Evolutionary conservation across 2,329 filamentous ascomycete genomes (phyloP), one percentile per base, ranked within the genome.

Genomic region (Aspergillus chevalieri): DNA sequence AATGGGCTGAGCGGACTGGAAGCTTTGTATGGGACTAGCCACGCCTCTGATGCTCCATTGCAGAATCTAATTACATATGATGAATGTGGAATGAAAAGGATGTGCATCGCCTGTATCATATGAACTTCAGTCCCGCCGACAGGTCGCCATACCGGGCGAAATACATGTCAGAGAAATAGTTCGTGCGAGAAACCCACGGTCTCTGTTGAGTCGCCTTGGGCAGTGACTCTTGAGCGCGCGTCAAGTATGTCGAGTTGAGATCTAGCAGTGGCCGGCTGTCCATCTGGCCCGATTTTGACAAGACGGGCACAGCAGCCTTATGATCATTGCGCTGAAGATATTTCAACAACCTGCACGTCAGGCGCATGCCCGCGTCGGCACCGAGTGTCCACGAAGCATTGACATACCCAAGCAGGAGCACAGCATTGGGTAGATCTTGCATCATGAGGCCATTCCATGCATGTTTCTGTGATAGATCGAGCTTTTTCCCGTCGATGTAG

Each of bases 301-400:
- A 6, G 4, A 45, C 38, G 3, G 61, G 61, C 12, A 48, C 46
- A 12, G 48, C 58, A 36, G 41, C 39, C 8, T 14, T 43, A 5
- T 30, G 21, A 3, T 51, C 36, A 1, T 51, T 50, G 10, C 22
- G 44, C 19, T 53, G 30, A 52, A 66, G 55, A 12, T 55, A 22
- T 43, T 60, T 57, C 15, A 70, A 45, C 10, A 70, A 33, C 2
- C 67, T 59, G 42, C 57, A 57, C 44, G 65, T 53, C 10, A 68
- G 53, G 1, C 56, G 47, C 12, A 61, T 59, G 9, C 62, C 61
- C 2, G 65, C 57, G 47, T 72, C 68, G 3, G 64, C 66, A 6
- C 67, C 68, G 5, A 70, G 57, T 2, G 68, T 70, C 69, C 69
- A 72, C 10, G 62, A 64, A 1, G 62, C 63, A 42, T 68, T 65